phyloP scores from a whole-genome alignment of 768 basidiomycete species.

The Candolleomyces aberdarensis region DNA sequence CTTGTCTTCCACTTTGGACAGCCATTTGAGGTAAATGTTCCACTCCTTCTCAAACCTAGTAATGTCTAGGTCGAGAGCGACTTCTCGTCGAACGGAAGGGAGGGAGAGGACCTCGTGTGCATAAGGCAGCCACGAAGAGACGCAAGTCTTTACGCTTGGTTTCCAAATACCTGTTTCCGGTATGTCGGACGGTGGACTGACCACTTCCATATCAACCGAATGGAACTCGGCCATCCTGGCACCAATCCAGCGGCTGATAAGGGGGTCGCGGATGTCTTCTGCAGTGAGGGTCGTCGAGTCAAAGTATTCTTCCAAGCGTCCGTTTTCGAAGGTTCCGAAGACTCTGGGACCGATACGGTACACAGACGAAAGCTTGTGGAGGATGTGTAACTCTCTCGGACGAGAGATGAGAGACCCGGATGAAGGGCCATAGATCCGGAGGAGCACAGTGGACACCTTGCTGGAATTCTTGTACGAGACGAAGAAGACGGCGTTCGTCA shows the following conservation, averaged over 20 bases:
- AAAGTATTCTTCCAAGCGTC: conserved; percentile 94
- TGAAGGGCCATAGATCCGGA: conserved; percentile 90
- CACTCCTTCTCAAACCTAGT: no score
- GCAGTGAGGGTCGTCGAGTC: conserved; percentile 79
- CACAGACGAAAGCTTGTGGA: conserved; percentile 84
- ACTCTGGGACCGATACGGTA: conserved; percentile 90
- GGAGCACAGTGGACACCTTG: conserved; percentile 63
- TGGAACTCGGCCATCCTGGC: conserved; percentile 95
- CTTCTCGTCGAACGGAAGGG: no score
- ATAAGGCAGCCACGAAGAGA: no score
- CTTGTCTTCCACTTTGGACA: conserved; percentile 44
- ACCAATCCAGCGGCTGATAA: conserved; percentile 81
- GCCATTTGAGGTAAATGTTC: no score
- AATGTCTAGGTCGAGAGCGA: no score
- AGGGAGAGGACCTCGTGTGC: no score
- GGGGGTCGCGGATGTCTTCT: conserved; percentile 71
- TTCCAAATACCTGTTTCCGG: conserved; percentile 47
- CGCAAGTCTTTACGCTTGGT: conserved; percentile 44
- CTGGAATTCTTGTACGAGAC: conserved; percentile 66
- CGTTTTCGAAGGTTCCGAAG: conserved; percentile 94
- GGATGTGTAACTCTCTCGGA: conserved; percentile 77
- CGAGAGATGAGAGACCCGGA: conserved; percentile 87
- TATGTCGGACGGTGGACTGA: conserved; percentile 46
- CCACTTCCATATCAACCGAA: conserved; percentile 74
- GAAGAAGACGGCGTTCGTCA: conserved; percentile 98